Base-by-base conservation (phyloP, 306 rosid species). In the Alnus rubra region DNA sequence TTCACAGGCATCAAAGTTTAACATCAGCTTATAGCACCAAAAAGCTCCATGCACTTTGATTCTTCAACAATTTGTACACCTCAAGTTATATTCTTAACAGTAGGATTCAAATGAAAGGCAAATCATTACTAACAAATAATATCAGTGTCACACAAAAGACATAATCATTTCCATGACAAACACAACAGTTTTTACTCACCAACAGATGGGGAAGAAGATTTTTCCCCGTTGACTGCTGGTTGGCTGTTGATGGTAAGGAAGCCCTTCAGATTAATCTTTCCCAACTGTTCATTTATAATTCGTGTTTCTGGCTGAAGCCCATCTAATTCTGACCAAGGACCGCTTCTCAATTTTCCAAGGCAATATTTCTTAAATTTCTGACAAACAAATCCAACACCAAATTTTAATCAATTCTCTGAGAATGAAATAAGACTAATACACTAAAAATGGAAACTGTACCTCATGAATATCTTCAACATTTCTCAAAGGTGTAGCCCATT, bases 231-330 rank as follows among this genome's bases (percentile, higher is more conserved):
- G 63, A 93, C 92, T 14, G 99, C 92, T 53, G 98, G 99, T 85
- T 95, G 99, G 89, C 99, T 95, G 85, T 95, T 95, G 82, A 95
- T 89, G 73, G 99, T 88, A 79, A 95, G 98, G 87, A 90, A 93
- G 69, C 99, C 99, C 81, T 89, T 90, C 0, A 49, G 13, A 84
- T 86, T 95, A 69, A 95, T 85, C 80, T 81, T 93, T 73, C 84
- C 97, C 72, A 93, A 92, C 73, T 73, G 92, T 76, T 95, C 97
- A 13, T 88, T 91, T 79, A 95, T 95, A 83, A 91, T 90, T 81
- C 84, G 86, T 51, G 98, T 91, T 90, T 93, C 99, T 23, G 97
- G 94, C 86, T 90, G 98, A 81, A 95, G 94, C 82, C 99, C 98
- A 56, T 95, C 98, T 58, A 95, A 74, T 80, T 95, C 99, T 45